Evolutionary conservation across 768 basidiomycete species (phyloP).

Genomic region (Tricholoma flavovirens): DNA sequence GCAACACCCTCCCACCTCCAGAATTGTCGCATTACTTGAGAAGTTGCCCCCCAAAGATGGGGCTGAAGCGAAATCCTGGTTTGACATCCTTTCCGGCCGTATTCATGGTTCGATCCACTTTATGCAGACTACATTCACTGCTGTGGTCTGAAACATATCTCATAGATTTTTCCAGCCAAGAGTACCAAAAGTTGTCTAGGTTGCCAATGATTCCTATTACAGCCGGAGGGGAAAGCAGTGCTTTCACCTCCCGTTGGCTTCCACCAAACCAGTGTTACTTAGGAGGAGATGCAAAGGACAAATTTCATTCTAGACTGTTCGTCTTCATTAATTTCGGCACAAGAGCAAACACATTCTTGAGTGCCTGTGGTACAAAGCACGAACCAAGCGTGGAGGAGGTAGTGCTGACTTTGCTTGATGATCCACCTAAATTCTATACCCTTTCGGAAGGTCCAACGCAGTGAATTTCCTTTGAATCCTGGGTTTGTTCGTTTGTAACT

Average conservation of each 20-base stretch:
- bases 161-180: constrained; percentile 51
- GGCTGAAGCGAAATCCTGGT: constrained; percentile 56
- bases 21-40: constrained; percentile 54
- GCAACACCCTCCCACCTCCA: constrained; percentile 59
- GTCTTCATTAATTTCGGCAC: constrained; percentile 85
- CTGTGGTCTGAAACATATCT: constrained; percentile 1
- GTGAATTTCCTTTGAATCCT: constrained; percentile 34
- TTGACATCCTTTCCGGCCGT: constrained; percentile 59
- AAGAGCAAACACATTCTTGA: constrained; percentile 77
- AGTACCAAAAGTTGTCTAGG: constrained; percentile 53
- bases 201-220: constrained; percentile 63
- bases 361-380: constrained; percentile 79
- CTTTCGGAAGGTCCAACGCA: constrained; percentile 63
- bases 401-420: constrained; percentile 57
- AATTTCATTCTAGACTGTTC: constrained; percentile 78
- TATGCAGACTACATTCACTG: background rate
- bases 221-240: constrained; percentile 22
- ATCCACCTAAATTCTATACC: constrained; percentile 68
- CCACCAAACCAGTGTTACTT: constrained; percentile 69
- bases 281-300: constrained; percentile 41
- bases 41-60: constrained; percentile 53
- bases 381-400: constrained; percentile 87
- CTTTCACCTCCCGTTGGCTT: constrained; percentile 37
- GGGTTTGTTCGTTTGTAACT: background rate
- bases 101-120: constrained; percentile 42